Percentiles rank a stretch among this genome's conserved stretches.
Evolutionary conservation across 2,329 filamentous ascomycete genomes (phyloP).

Genomic region (Aspergillus terreus): DNA sequence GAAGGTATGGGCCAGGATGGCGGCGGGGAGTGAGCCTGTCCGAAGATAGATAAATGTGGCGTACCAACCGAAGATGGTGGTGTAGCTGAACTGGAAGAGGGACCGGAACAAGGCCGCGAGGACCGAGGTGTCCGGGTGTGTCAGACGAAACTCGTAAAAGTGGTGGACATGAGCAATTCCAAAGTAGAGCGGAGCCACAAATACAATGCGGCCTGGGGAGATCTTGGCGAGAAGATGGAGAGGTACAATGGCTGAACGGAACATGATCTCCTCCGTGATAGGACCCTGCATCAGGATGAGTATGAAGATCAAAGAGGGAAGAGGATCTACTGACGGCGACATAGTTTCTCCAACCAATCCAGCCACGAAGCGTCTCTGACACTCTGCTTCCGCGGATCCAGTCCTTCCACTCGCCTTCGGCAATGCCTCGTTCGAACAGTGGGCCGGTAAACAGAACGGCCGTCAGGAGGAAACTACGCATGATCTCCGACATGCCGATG

Average conservation of each 20-base stretch:
- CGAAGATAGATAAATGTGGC: conserved; percentile 85
- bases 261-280: conserved; percentile 88
- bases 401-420: conserved; percentile 66
- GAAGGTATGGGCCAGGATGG: conserved; percentile 75
- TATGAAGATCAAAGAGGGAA: neutral
- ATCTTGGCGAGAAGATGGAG: conserved; percentile 71
- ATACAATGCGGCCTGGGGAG: conserved; percentile 59
- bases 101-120: conserved; percentile 65
- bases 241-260: conserved; percentile 80
- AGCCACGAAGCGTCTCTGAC: conserved; percentile 62
- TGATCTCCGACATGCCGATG: conserved; percentile 60
- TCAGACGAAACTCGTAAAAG: conserved; percentile 88
- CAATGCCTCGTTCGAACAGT: conserved; percentile 72
- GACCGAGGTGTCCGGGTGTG: conserved; percentile 67
- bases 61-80: conserved; percentile 89
- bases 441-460: conserved; percentile 77
- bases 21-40: conserved; percentile 74
- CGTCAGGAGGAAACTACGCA: conserved; percentile 65
- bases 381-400: conserved; percentile 59
- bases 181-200: conserved; percentile 83
- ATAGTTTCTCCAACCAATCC: conserved; percentile 82
- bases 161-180: conserved; percentile 93
- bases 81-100: conserved; percentile 82
- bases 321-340: conserved; percentile 63
- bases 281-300: conserved; percentile 58